These are phyloP conservation scores for Fusarium aywerte DNA, from an alignment of 2,329 filamentous ascomycete genomes.

Conservation along the genomic window DNA sequence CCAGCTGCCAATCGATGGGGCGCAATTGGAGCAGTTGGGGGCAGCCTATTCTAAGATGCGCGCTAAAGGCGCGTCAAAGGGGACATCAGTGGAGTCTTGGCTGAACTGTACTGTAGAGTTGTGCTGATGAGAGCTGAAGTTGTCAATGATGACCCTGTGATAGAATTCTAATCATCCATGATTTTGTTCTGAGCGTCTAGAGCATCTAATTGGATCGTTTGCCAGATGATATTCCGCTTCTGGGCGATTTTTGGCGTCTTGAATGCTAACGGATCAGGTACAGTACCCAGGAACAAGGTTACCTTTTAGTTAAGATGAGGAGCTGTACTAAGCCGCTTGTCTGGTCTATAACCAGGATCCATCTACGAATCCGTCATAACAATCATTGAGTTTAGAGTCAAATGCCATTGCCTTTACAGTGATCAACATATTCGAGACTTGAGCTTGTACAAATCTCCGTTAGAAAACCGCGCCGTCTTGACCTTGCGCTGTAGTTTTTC, in stretches of 20 bases:
- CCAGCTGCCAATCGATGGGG: conserved; percentile 22
- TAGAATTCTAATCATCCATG: background rate
- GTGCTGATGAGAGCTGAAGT: conserved; percentile 11
- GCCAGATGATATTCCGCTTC: conserved; percentile 8
- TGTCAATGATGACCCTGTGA: background rate
- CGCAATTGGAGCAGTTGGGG: conserved; percentile 36
- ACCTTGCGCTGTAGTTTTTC: conserved; percentile 8
- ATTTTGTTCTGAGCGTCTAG: background rate
- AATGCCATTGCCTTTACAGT: background rate
- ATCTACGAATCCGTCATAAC: conserved; percentile 14
- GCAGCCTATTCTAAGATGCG: conserved; percentile 34
- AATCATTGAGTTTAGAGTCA: background rate
- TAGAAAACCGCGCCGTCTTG: background rate
- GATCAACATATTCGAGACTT: background rate
- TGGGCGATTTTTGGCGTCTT: conserved; percentile 5
- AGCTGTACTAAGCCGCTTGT: conserved; percentile 36
- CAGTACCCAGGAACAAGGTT: conserved; percentile 42
- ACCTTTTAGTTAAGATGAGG: conserved; percentile 38
- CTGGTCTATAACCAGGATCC: conserved; percentile 8
- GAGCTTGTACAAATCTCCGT: background rate
- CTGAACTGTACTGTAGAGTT: conserved; percentile 11
- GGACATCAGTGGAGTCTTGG: conserved; percentile 26
- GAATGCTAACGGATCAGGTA: conserved; percentile 33
- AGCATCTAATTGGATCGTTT: background rate
- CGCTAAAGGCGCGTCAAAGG: conserved; percentile 40